Conservation (phyloP, 108 stramenopile species). For the Cyclotella atomus region DNA sequence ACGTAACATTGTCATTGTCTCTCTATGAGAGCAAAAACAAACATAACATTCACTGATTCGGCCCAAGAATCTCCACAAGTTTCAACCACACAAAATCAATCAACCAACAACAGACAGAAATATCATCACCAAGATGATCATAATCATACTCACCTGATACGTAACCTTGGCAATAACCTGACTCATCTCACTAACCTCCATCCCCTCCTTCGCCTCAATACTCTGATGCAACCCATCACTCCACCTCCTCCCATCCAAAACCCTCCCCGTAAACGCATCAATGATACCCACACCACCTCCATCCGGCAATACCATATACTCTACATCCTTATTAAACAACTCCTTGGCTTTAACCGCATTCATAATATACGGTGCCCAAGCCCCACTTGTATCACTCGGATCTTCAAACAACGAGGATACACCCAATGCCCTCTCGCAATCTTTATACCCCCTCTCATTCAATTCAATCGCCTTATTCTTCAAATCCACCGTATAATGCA, state of each 20-base stretch:
- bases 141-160: conserved; percentile 86
- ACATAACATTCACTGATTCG: too few species aligned
- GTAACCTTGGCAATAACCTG: conserved; percentile 96
- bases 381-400: conserved; percentile 67
- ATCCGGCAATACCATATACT: conserved; percentile 82
- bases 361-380: conserved; percentile 90
- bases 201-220: conserved; percentile 95
- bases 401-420: conserved; percentile 84
- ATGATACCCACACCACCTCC: conserved; percentile 86
- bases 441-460: conserved; percentile 91
- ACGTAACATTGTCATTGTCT: too few species aligned
- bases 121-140: too few species aligned
- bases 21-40: too few species aligned
- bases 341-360: conserved; percentile 96
- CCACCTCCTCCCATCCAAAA: conserved; percentile 95
- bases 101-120: background rate
- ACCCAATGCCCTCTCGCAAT: conserved; percentile 86
- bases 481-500: conserved; percentile 92
- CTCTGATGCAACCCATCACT: conserved; percentile 96
- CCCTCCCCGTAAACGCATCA: conserved; percentile 95
- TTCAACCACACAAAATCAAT: background rate
- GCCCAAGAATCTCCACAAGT: background rate
- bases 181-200: conserved; percentile 85
- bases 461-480: conserved; percentile 90
- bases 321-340: conserved; percentile 88